These are phyloP conservation scores for Exophiala sp. DNA, from an alignment of 2,329 filamentous ascomycete genomes.

Conservation along the genomic window DNA sequence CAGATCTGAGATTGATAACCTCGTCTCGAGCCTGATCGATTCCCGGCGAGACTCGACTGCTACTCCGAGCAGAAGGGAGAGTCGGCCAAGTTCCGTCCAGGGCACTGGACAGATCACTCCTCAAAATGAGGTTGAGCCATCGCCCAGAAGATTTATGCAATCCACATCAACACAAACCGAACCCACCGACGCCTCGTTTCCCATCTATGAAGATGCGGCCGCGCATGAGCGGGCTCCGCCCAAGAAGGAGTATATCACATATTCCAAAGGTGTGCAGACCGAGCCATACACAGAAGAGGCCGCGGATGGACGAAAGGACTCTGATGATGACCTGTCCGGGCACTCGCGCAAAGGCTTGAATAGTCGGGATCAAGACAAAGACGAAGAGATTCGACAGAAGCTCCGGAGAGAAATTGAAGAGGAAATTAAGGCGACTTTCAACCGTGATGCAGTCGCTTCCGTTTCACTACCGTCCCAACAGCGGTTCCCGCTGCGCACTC, in stretches of 20 bases:
- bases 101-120: slow-evolving; percentile 76
- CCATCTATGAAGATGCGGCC: slow-evolving; percentile 73
- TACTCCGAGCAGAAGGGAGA: slow-evolving; percentile 48
- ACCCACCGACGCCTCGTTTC: slow-evolving; percentile 65
- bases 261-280: slow-evolving; percentile 96
- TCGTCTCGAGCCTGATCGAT: slow-evolving; percentile 80
- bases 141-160: slow-evolving; percentile 38
- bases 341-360: slow-evolving; percentile 66
- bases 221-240: slow-evolving; percentile 36
- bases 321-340: slow-evolving; percentile 58
- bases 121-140: slow-evolving; percentile 47
- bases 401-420: slow-evolving; percentile 87
- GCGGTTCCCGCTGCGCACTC: slow-evolving; percentile 68
- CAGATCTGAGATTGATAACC: slow-evolving; percentile 49
- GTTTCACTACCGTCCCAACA: slow-evolving; percentile 42
- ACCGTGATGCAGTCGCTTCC: slow-evolving; percentile 34
- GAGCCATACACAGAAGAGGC: slow-evolving; percentile 44
- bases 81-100: slow-evolving; percentile 78
- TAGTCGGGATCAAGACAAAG: slow-evolving; percentile 70
- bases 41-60: slow-evolving; percentile 44
- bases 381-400: slow-evolving; percentile 82
- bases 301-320: slow-evolving; percentile 49
- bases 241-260: slow-evolving; percentile 75
- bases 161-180: slow-evolving; percentile 61
- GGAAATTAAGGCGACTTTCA: slow-evolving; percentile 65